Percentiles rank a stretch among this genome's conserved stretches.
These are phyloP conservation scores for Neopestalotiopsis clavispora DNA, from an alignment of 2,329 filamentous ascomycete species.

Conservation along the genomic window DNA sequence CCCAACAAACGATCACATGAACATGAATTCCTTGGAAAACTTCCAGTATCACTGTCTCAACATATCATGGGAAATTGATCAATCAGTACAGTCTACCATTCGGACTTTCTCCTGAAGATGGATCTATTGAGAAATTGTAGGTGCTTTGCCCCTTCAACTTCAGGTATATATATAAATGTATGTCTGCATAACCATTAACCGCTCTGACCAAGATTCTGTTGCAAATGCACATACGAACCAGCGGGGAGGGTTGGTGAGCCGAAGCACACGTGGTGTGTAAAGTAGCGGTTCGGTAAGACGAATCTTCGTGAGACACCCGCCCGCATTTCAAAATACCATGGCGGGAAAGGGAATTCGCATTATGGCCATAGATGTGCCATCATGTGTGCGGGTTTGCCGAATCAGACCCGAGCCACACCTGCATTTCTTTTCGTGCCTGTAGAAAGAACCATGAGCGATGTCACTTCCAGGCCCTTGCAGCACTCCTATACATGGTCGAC, in stretches of 20 bases:
- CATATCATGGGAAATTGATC: background rate
- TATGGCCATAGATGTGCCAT: background rate
- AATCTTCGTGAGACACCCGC: background rate
- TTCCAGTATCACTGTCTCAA: background rate
- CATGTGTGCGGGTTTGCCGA: background rate
- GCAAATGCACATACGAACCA: background rate
- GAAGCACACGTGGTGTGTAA: background rate
- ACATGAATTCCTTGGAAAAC: background rate
- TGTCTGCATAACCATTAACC: no score
- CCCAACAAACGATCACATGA: background rate
- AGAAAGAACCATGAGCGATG: no score
- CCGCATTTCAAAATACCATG: background rate
- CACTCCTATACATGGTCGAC: no score
- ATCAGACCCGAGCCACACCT: no score
- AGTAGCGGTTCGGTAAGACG: background rate
- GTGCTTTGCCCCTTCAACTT: no score
- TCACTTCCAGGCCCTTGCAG: no score
- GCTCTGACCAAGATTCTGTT: no score
- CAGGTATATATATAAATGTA: no score
- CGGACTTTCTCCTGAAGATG: no score
- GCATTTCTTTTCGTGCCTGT: no score
- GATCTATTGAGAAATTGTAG: no score
- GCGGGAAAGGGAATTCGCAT: background rate
- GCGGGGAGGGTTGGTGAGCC: background rate
- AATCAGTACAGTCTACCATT: no score